Percentiles rank a stretch among this genome's conserved stretches.
phyloP scores from a whole-genome alignment of 2,329 filamentous ascomycete genomes.

The Neonectria hederae region DNA sequence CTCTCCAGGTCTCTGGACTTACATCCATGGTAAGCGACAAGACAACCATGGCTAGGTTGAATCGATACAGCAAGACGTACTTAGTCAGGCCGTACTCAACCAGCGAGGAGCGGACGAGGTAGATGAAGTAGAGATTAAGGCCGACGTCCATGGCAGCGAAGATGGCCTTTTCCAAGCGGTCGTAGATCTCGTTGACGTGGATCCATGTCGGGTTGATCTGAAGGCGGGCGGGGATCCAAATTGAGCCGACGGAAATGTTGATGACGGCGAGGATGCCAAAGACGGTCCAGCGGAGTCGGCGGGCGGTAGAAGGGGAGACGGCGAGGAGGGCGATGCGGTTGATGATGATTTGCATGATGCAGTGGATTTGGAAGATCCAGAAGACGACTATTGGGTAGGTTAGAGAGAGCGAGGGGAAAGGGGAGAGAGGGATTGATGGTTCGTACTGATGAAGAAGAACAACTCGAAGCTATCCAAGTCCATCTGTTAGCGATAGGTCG shows the following conservation, averaged over 20 bases:
- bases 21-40: constrained; percentile 46
- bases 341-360: constrained; percentile 62
- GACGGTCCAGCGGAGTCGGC: constrained; percentile 55
- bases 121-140: constrained; percentile 59
- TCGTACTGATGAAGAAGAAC: constrained; percentile 37
- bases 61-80: constrained; percentile 56
- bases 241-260: constrained; percentile 60
- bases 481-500: constrained; percentile 11
- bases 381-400: constrained; percentile 36
- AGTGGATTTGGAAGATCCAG: constrained; percentile 51
- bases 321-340: constrained; percentile 60
- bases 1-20: constrained; percentile 5
- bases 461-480: constrained; percentile 42
- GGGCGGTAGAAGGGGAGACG: constrained; percentile 48
- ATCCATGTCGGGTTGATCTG: constrained; percentile 52
- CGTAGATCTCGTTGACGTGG: constrained; percentile 58
- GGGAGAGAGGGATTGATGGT: background rate
- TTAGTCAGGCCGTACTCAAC: constrained; percentile 59
- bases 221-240: constrained; percentile 61
- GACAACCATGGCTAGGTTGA: constrained; percentile 45
- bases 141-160: constrained; percentile 56
- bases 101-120: constrained; percentile 55
- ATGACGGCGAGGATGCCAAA: constrained; percentile 53
- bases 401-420: constrained; percentile 22
- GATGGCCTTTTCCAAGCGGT: constrained; percentile 58